Conservation (phyloP, 257 asterid species). For the Gentiana straminea region DNA sequence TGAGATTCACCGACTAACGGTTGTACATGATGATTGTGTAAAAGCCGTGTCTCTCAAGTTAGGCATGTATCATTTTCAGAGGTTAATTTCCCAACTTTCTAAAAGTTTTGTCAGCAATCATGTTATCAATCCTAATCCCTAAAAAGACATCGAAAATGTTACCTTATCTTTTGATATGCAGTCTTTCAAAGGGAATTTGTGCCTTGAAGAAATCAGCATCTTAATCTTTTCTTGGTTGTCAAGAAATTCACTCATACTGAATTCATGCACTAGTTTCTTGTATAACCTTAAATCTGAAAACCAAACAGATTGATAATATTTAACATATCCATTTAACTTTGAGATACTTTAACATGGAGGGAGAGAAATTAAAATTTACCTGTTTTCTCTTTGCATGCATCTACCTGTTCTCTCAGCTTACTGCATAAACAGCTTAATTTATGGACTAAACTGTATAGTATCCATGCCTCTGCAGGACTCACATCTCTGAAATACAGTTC, state of each 20-base stretch:
- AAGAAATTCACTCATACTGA: conserved; percentile 19
- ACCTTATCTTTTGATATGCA: conserved; percentile 34
- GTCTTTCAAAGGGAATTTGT: conserved; percentile 37
- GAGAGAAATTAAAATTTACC: conserved; percentile 22
- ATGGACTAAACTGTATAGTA: conserved; percentile 32
- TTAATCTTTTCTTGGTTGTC: conserved; percentile 50
- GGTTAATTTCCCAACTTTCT: too few relatives aligned
- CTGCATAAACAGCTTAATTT: conserved; percentile 32
- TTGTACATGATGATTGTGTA: too few relatives aligned
- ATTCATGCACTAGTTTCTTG: conserved; percentile 31
- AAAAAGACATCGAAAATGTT: not conserved
- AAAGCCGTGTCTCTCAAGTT: too few relatives aligned
- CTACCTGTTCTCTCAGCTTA: conserved; percentile 28
- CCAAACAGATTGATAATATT: conserved; percentile 7
- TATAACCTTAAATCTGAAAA: conserved; percentile 38
- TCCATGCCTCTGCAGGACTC: conserved; percentile 37
- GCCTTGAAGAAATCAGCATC: conserved; percentile 32
- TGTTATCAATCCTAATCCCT: too few relatives aligned
- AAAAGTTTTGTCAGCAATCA: too few relatives aligned
- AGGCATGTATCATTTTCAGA: too few relatives aligned
- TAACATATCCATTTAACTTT: not conserved
- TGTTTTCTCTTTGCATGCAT: conserved; percentile 36
- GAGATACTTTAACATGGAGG: not conserved
- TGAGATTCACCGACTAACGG: too few relatives aligned
- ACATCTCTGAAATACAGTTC: conserved; percentile 33